Evolutionary conservation across 2,329 filamentous ascomycete species (phyloP).

Genomic region (Beauveria rudraprayagi): DNA sequence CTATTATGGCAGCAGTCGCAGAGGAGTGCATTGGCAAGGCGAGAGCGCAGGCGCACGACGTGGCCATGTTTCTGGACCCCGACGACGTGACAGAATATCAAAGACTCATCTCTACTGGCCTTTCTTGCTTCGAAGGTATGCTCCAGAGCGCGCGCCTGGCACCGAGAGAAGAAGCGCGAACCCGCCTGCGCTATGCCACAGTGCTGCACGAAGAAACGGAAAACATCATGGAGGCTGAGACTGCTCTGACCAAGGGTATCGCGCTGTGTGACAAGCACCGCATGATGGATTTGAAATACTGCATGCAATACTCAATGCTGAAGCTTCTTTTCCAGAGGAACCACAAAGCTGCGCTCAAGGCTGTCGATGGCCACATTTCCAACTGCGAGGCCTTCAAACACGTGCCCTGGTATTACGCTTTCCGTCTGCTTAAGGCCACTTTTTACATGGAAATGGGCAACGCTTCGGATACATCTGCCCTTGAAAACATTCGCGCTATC

Average conservation of each 20-base stretch:
- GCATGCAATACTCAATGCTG: slow-evolving; percentile 65
- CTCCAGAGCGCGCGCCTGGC: slow-evolving; percentile 52
- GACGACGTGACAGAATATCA: slow-evolving; percentile 57
- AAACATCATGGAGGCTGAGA: slow-evolving; percentile 66
- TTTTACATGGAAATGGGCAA: slow-evolving; percentile 56
- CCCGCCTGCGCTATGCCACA: slow-evolving; percentile 63
- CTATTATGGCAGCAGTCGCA: slow-evolving; percentile 61
- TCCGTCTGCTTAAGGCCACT: slow-evolving; percentile 64
- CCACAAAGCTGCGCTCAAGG: slow-evolving; percentile 64
- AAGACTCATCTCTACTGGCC: slow-evolving; percentile 61
- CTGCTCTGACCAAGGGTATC: slow-evolving; percentile 62
- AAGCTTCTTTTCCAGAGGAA: slow-evolving; percentile 64
- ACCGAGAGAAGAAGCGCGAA: slow-evolving; percentile 59
- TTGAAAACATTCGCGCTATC: slow-evolving; percentile 63
- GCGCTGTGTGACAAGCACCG: slow-evolving; percentile 55
- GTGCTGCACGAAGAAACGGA: slow-evolving; percentile 69
- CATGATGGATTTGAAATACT: slow-evolving; percentile 60
- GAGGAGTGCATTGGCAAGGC: slow-evolving; percentile 69
- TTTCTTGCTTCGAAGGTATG: slow-evolving; percentile 64
- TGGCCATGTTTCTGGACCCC: slow-evolving; percentile 28
- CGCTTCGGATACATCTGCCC: slow-evolving; percentile 51
- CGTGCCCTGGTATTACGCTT: slow-evolving; percentile 66
- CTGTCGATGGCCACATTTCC: slow-evolving; percentile 59
- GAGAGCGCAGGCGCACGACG: slow-evolving; percentile 43
- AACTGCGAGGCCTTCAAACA: slow-evolving; percentile 63